phyloP scores from a whole-genome alignment of 164 flowering plant genomes.

The Annona squamosa region DNA sequence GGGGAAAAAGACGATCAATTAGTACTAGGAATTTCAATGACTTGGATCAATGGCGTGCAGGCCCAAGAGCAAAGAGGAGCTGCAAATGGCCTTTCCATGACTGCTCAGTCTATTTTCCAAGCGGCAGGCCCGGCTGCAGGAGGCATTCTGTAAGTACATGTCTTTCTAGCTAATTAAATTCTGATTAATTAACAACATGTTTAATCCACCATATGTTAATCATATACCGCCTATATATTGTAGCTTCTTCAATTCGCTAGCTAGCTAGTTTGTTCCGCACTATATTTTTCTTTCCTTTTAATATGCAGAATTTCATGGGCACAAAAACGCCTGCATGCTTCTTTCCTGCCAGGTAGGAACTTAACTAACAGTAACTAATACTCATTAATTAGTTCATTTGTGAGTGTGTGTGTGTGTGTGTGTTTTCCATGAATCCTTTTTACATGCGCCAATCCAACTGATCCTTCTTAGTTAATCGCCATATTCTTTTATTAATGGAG shows the following conservation, averaged over 20 bases:
- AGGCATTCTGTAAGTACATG: slow-evolving; percentile 58
- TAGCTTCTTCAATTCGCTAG: too few species aligned
- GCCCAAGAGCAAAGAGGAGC: slow-evolving; percentile 74
- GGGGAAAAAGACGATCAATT: too few species aligned
- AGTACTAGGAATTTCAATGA: too few species aligned
- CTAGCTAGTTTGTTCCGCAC: too few species aligned
- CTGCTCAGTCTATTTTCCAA: slow-evolving; percentile 64
- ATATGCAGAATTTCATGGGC: slow-evolving; percentile 53
- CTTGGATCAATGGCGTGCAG: slow-evolving; percentile 3
- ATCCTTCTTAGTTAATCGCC: neutral
- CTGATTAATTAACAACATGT: too few species aligned
- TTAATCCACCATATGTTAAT: too few species aligned
- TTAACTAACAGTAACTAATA: neutral
- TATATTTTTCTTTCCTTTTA: too few species aligned
- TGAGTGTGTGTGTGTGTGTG: neutral
- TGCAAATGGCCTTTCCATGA: slow-evolving; percentile 79
- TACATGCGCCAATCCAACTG: neutral
- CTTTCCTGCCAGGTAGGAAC: slow-evolving; percentile 53
- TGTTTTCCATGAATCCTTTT: neutral
- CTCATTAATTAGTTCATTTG: neutral
- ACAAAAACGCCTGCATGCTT: slow-evolving; percentile 43
- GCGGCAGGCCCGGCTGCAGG: slow-evolving; percentile 78
- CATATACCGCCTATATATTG: too few species aligned
- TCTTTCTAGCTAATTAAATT: too few species aligned
- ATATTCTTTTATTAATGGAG: too few species aligned